These are phyloP conservation scores for Parietaria judaica DNA, from an alignment of 306 rosid species.

Conservation along the genomic window DNA sequence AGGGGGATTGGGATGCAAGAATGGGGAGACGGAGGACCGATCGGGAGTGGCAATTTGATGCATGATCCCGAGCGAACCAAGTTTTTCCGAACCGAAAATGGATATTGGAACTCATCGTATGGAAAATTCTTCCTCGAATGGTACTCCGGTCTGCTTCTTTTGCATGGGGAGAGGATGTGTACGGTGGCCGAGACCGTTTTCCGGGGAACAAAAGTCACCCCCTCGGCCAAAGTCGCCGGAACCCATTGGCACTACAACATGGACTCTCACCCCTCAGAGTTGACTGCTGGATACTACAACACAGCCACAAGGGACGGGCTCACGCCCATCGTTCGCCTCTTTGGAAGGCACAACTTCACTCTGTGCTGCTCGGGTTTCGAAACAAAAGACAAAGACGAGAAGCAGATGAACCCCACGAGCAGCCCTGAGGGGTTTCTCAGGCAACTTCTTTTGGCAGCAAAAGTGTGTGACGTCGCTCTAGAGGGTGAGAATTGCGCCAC, in stretches of 20 bases:
- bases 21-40: slow-evolving; percentile 77
- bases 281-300: slow-evolving; percentile 82
- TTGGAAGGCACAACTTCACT: slow-evolving; percentile 58
- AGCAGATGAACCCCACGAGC: slow-evolving; percentile 41
- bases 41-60: slow-evolving; percentile 49
- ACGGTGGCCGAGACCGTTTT: slow-evolving; percentile 74
- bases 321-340: slow-evolving; percentile 65
- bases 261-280: slow-evolving; percentile 75
- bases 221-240: slow-evolving; percentile 63
- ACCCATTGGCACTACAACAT: slow-evolving; percentile 62
- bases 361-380: slow-evolving; percentile 85
- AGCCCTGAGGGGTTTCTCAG: slow-evolving; percentile 80
- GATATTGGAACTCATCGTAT: slow-evolving; percentile 56
- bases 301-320: slow-evolving; percentile 59
- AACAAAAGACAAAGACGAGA: slow-evolving; percentile 44
- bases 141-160: slow-evolving; percentile 78
- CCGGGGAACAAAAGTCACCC: slow-evolving; percentile 50
- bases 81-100: slow-evolving; percentile 45
- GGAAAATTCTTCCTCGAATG: slow-evolving; percentile 74
- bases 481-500: slow-evolving; percentile 64
- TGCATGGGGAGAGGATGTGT: slow-evolving; percentile 80
- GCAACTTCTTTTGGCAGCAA: slow-evolving; percentile 71
- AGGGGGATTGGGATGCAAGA: slow-evolving; percentile 58
- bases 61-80: slow-evolving; percentile 36
- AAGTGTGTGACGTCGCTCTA: slow-evolving; percentile 62